phyloP scores from a whole-genome alignment of 352 stramenopile species.

The Achlya hypogyna region DNA sequence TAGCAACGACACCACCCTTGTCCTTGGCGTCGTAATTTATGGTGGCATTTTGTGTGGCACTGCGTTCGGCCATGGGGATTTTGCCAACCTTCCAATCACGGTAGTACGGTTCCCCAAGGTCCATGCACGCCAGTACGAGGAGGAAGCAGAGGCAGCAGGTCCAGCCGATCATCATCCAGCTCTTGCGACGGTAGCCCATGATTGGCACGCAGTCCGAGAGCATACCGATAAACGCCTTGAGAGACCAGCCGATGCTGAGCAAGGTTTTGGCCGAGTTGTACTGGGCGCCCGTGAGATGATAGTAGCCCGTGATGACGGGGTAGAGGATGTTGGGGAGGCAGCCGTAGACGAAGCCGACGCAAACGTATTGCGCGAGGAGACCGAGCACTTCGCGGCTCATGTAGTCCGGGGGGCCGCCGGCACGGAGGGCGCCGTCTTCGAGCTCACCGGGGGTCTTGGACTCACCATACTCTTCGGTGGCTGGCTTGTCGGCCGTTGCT shows the following conservation, averaged over 20 bases:
- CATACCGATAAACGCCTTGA: constrained; percentile 47
- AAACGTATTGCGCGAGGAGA: constrained; percentile 39
- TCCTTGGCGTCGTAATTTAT: constrained; percentile 18
- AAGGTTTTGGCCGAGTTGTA: constrained; percentile 32
- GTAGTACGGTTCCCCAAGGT: constrained; percentile 40
- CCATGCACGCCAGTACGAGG: constrained; percentile 33
- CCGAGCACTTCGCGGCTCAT: constrained; percentile 28
- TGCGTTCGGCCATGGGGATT: constrained; percentile 30
- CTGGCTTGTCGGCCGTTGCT: not conserved
- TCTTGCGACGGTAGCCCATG: constrained; percentile 34
- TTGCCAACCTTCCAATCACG: constrained; percentile 10
- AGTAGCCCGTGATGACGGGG: constrained; percentile 40
- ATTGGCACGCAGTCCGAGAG: constrained; percentile 41
- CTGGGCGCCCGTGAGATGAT: constrained; percentile 36
- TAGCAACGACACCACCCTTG: constrained; percentile 2
- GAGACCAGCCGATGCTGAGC: constrained; percentile 35
- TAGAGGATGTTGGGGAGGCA: constrained; percentile 40
- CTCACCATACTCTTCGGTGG: not conserved
- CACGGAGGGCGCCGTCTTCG: constrained; percentile 36
- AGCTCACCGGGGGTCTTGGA: constrained; percentile 10
- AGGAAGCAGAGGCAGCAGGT: constrained; percentile 36
- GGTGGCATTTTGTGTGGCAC: constrained; percentile 4
- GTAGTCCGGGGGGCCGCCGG: constrained; percentile 28
- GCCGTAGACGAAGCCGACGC: constrained; percentile 38
- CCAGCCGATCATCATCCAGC: constrained; percentile 46